Evolutionary conservation across 768 basidiomycete genomes (phyloP).

Genomic region (Mycena albidolilacea): DNA sequence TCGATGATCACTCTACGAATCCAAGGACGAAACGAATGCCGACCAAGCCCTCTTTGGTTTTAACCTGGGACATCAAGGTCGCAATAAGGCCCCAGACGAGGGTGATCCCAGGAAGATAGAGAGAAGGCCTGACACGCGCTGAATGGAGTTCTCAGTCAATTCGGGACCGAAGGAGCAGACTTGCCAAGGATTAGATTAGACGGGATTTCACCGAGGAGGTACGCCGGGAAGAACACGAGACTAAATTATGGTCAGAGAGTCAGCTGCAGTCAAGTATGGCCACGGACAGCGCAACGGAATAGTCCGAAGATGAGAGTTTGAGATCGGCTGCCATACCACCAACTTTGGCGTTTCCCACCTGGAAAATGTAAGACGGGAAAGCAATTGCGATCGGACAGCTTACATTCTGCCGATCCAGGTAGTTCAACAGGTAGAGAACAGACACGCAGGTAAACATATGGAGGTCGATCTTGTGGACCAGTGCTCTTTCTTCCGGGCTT

Average conservation of each 20-base stretch:
- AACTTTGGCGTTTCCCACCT: slow-evolving; percentile 35
- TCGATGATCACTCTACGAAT: slow-evolving; percentile 32
- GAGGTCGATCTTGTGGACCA: slow-evolving; percentile 35
- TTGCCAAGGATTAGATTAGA: slow-evolving; percentile 34
- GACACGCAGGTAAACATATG: slow-evolving; percentile 35
- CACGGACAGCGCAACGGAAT: slow-evolving; percentile 33
- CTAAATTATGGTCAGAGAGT: slow-evolving; percentile 26
- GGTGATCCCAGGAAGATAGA: slow-evolving; percentile 33
- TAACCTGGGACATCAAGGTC: slow-evolving; percentile 33
- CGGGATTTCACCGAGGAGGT: slow-evolving; percentile 35
- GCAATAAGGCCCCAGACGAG: slow-evolving; percentile 34
- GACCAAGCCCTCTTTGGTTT: slow-evolving; percentile 33
- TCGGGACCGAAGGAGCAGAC: slow-evolving; percentile 23
- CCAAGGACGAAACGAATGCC: slow-evolving; percentile 33
- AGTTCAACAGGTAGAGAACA: slow-evolving; percentile 37
- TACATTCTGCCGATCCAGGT: slow-evolving; percentile 35
- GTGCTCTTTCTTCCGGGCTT: slow-evolving; percentile 30
- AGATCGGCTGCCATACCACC: slow-evolving; percentile 36
- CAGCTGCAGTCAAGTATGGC: slow-evolving; percentile 19
- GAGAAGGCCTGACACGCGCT: slow-evolving; percentile 34
- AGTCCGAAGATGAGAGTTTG: slow-evolving; percentile 35
- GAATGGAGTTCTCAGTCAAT: slow-evolving; percentile 26
- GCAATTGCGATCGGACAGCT: slow-evolving; percentile 15
- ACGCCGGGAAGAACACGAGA: slow-evolving; percentile 35
- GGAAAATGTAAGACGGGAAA: slow-evolving; percentile 21